A percentile compares a stretch with the other conserved stretches of the same genome.
Conservation (phyloP, 306 rosid species). For the Fragaria nilgerrensis region DNA sequence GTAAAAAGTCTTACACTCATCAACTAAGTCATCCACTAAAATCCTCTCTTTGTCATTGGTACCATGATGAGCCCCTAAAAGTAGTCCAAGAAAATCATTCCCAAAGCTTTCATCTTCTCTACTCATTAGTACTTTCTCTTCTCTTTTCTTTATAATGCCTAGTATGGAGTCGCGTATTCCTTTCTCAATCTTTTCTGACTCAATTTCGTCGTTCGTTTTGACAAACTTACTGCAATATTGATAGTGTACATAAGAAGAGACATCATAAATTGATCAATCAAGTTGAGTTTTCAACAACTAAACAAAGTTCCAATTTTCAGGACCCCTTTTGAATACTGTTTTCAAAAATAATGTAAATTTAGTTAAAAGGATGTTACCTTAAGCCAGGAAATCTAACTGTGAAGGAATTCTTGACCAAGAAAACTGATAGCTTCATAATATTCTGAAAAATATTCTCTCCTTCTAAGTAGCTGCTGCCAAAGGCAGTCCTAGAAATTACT, state of each 20-base stretch:
- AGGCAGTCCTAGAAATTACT: constrained; percentile 29
- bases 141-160: constrained; percentile 19
- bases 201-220: constrained; percentile 24
- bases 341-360: not conserved
- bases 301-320: not conserved
- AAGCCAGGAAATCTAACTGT: constrained; percentile 18
- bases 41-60: constrained; percentile 3
- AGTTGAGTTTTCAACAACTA: not conserved
- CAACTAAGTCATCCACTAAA: constrained; percentile 15
- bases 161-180: constrained; percentile 9
- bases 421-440: constrained; percentile 8
- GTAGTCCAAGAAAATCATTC: constrained; percentile 9
- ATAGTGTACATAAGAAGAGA: not conserved
- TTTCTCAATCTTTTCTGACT: constrained; percentile 14
- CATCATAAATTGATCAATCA: not conserved
- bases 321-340: not conserved
- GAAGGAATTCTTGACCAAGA: constrained; percentile 5
- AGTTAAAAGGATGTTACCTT: constrained; percentile 5
- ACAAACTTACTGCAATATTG: constrained; percentile 14
- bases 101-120: constrained; percentile 15
- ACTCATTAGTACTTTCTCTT: constrained; percentile 3
- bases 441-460: constrained; percentile 23
- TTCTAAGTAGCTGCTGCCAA: constrained; percentile 27
- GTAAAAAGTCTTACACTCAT: constrained; percentile 31
- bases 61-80: constrained; percentile 28